Base-by-base conservation (phyloP, 2,329 filamentous ascomycete genomes). In the Penicillium sp. region DNA sequence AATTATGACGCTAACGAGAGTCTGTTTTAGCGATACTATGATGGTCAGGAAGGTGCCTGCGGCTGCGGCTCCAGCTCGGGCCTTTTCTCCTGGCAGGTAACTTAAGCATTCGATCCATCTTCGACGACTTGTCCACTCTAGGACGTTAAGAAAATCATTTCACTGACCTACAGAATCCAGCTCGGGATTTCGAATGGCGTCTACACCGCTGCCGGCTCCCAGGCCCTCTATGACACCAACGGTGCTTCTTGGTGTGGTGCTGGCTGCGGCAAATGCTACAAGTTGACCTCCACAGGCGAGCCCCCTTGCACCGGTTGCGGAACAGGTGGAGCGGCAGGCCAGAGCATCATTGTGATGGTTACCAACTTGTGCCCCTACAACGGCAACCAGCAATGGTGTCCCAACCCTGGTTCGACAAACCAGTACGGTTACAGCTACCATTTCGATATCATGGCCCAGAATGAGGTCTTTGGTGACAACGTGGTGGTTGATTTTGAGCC, bases 381-480 rank as follows among this genome's bases (percentile, higher is more conserved):
- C 42, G 72, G 75, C 14, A 77, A 76, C 48, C 66, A 67, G 49
- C 60, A 69, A 60, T 77, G 75, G 75, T 77, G 75, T 59, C 70
- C 74, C 3, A 52, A 55, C n/a, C 61, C 67, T 7, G 71, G 68
- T n/a, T 65, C 56, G 17, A 69, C 59, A 4, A 76, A 76, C 53
- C 34, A 71, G 3, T 76, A 75, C 57, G 73, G 74, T 3, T 76
- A 71, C 61, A 63, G 61, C 48, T 75, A 75, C 55, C 73, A 75
- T 62, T 77, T 76, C 55, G 74, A 76, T 62, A 75, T 77, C 56
- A 74, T 71, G 67, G 69, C 73, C 17, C 35, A 69, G 60, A 70
- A 60, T 34, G 62, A 69, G 54, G 60, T 76, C 7, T 69, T 76
- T 48, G 73, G 73, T 8, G 70, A 75, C 49, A 76, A 76, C 54